Base-by-base conservation (phyloP, 1,284 basidiomycete genomes). In the Polyporus tsugae region DNA sequence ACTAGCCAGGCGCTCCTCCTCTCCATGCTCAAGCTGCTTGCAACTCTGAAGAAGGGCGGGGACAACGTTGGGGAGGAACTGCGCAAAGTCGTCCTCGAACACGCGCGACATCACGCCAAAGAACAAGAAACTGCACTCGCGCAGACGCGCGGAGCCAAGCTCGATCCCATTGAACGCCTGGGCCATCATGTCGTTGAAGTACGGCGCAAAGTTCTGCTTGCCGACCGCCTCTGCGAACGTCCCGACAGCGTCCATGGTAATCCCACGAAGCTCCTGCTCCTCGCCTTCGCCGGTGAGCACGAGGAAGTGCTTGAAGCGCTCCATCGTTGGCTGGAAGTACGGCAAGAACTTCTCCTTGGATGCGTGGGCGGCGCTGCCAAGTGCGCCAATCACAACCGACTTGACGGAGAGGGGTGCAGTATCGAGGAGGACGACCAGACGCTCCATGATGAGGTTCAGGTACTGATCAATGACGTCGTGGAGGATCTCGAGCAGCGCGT, bases 201-300 rank as follows among this genome's bases (percentile, higher is more conserved):
- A 99, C 29, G 97, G 97, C 49, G 95, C 87, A 92, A 99, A 99
- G 39, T 90, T 85, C 35, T 99, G 96, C 78, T 92, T 90, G 73
- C 98, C 98, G 63, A 99, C 95, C 17, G 98, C 96, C 82, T 99
- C 98, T 42, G 97, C 95, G 74, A 99, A 95, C 0, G 98, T 99
- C 60, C 98, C 98, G 72, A 99, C 92, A 44, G 98, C 96, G 82
- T 99, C 98, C 89, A 98, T 98, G 35, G 97, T 94, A 78, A 99
- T 98, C 55, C 98, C 98, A 70, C 98, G 95, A 55, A 99, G 89
- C 77, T 99, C 97, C 74, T 91, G 92, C 78, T 97, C 95, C 78
- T 96, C 95, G 55, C 93, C 94, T 75, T 96, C 95, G 46, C 88
- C 90, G 52, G 89, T 89, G 64, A 95, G 90, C 55, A 94, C 86